These are phyloP conservation scores for Colletotrichum sp. DNA, from an alignment of 2,329 filamentous ascomycete genomes.

Conservation along the genomic window DNA sequence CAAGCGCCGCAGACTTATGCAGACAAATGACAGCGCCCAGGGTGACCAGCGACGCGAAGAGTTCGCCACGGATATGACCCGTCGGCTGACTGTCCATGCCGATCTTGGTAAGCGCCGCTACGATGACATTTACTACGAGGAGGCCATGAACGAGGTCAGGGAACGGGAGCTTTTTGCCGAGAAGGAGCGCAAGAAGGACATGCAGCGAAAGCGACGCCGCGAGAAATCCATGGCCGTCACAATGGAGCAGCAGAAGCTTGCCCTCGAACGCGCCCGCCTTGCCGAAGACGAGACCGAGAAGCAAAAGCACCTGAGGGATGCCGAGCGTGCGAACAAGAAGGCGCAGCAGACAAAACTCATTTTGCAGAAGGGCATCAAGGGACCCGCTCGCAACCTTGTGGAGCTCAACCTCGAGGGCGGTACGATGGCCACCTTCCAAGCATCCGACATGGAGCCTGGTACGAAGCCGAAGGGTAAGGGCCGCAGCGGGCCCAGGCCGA, in stretches of 20 bases:
- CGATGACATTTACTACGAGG: constrained; percentile 76
- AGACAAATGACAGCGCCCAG: constrained; percentile 65
- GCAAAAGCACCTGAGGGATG: constrained; percentile 81
- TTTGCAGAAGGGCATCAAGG: constrained; percentile 86
- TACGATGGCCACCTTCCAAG: constrained; percentile 83
- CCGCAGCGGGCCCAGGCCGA: constrained; percentile 71
- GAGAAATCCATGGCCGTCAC: constrained; percentile 96
- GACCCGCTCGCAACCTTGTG: constrained; percentile 66
- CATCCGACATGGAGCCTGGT: constrained; percentile 59
- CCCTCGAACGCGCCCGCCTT: constrained; percentile 77
- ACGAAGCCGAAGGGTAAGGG: constrained; percentile 56
- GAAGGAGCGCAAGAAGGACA: constrained; percentile 99
- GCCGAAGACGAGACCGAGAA: constrained; percentile 84
- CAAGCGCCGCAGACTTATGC: constrained; percentile 74
- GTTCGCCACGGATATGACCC: constrained; percentile 62
- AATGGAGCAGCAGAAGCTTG: constrained; percentile 87
- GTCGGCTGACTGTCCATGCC: constrained; percentile 71
- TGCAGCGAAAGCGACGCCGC: constrained; percentile 94
- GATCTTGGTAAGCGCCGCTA: constrained; percentile 78
- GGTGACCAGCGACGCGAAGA: constrained; percentile 67
- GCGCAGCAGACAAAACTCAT: constrained; percentile 88
- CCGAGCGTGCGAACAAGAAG: constrained; percentile 90
- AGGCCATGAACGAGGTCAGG: constrained; percentile 85
- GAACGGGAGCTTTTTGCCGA: constrained; percentile 90
- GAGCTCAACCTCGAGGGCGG: constrained; percentile 86